phyloP scores from a whole-genome alignment of 805 yeast species.

The Spathaspora hagerdaliae region DNA sequence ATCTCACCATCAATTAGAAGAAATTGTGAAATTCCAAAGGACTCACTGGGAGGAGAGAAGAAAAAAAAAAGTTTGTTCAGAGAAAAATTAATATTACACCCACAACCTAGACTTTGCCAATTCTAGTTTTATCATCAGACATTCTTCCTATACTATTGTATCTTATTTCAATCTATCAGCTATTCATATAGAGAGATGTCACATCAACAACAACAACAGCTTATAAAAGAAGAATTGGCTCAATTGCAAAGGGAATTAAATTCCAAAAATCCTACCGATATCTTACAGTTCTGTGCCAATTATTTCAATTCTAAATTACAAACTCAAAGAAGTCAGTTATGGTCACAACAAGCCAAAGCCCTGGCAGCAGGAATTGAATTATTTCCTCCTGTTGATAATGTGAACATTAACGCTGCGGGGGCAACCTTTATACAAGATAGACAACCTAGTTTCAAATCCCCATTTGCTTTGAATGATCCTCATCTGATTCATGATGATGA shows the following conservation, averaged over 20 bases:
- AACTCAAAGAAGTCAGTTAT: conserved; percentile 50
- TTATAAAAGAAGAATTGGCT: conserved; percentile 48
- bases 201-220: conserved; percentile 3
- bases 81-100: no score
- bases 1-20: no score
- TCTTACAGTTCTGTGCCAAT: conserved; percentile 72
- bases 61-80: no score
- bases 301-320: conserved; percentile 63
- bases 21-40: no score
- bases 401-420: conserved; percentile 23
- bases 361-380: conserved; percentile 47
- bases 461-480: conserved; percentile 64
- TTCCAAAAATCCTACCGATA: conserved; percentile 57
- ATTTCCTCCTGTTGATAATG: conserved; percentile 36
- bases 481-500: conserved; percentile 40
- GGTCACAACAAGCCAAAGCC: conserved; percentile 49
- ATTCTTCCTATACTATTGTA: no score
- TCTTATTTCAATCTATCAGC: no score
- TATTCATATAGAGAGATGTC: no score
- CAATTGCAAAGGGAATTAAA: conserved; percentile 55
- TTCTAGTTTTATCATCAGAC: no score
- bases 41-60: no score
- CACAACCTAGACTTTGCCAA: no score
- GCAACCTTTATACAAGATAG: conserved; percentile 17
- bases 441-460: conserved; percentile 53